Percentiles rank a stretch among this genome's conserved stretches.
Conservation (phyloP, 176 grass and related monocot species). For the Juncus effusus region DNA sequence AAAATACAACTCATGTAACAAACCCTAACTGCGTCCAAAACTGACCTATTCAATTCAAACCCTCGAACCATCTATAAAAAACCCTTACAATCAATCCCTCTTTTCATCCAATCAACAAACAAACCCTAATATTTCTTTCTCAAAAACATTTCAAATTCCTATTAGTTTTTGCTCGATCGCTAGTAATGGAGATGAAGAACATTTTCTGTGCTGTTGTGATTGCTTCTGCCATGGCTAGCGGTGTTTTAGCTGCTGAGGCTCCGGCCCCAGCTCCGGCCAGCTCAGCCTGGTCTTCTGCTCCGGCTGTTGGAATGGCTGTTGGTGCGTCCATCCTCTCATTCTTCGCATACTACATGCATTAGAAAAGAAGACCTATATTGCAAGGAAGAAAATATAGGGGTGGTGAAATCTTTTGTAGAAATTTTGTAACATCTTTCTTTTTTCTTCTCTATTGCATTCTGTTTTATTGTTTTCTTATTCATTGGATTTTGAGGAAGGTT, state of each 20-base stretch:
- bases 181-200: slow-evolving; percentile 92
- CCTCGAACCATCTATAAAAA: slow-evolving; percentile 55
- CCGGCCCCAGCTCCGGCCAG: slow-evolving; percentile 61
- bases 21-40: slow-evolving; percentile 13
- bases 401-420: neutral
- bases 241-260: slow-evolving; percentile 56
- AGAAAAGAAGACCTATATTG: slow-evolving; percentile 8
- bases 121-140: slow-evolving; percentile 7
- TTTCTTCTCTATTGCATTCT: neutral
- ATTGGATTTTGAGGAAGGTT: neutral
- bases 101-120: slow-evolving; percentile 44
- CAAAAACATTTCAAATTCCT: slow-evolving; percentile 26
- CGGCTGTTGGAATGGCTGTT: slow-evolving; percentile 43
- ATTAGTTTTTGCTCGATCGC: slow-evolving; percentile 39
- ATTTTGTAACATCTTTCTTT: neutral
- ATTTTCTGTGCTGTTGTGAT: slow-evolving; percentile 77
- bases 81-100: neutral
- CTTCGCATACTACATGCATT: slow-evolving; percentile 77
- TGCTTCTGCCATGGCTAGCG: slow-evolving; percentile 55
- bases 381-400: neutral
- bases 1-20: slow-evolving; percentile 12
- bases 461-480: slow-evolving; percentile 11
- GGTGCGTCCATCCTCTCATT: slow-evolving; percentile 64
- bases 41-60: slow-evolving; percentile 17
- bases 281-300: slow-evolving; percentile 39